Conservation (phyloP, 495 filamentous ascomycete genomes). For the Tricharina praecox region DNA sequence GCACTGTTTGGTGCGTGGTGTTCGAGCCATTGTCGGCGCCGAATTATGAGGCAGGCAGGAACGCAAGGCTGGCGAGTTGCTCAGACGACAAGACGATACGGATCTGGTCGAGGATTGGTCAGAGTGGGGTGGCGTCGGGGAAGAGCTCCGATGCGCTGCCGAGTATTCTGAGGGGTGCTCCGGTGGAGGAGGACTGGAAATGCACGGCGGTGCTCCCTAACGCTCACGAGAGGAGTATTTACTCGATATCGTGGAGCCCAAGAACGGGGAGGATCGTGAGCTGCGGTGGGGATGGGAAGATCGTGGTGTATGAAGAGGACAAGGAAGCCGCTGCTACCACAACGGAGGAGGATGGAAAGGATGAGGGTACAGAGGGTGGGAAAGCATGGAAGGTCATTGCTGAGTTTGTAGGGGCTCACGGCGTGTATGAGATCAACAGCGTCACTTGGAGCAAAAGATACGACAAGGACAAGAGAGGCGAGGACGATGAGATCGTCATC, state of each 20-base stretch:
- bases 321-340: conserved; percentile 33
- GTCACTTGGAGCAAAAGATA: conserved; percentile 57
- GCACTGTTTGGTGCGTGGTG: conserved; percentile 75
- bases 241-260: conserved; percentile 63
- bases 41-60: conserved; percentile 21
- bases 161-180: conserved; percentile 59
- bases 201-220: conserved; percentile 53
- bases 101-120: conserved; percentile 48
- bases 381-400: conserved; percentile 55
- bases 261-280: conserved; percentile 59
- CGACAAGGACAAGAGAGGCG: conserved; percentile 33
- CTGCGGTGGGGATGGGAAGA: conserved; percentile 66
- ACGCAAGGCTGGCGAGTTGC: conserved; percentile 49
- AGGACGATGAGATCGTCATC: conserved; percentile 56
- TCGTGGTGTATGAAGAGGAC: conserved; percentile 69
- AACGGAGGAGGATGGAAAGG: conserved; percentile 26
- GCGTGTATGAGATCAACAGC: conserved; percentile 85
- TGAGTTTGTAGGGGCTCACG: conserved; percentile 54
- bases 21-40: conserved; percentile 46
- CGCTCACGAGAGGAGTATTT: conserved; percentile 63
- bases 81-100: conserved; percentile 64
- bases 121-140: conserved; percentile 12
- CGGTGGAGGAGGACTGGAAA: conserved; percentile 63
- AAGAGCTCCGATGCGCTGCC: conserved; percentile 38
- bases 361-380: conserved; percentile 30